These are phyloP conservation scores for Lasiodiplodia sp. DNA, from an alignment of 2,329 filamentous ascomycete genomes.

Conservation along the genomic window DNA sequence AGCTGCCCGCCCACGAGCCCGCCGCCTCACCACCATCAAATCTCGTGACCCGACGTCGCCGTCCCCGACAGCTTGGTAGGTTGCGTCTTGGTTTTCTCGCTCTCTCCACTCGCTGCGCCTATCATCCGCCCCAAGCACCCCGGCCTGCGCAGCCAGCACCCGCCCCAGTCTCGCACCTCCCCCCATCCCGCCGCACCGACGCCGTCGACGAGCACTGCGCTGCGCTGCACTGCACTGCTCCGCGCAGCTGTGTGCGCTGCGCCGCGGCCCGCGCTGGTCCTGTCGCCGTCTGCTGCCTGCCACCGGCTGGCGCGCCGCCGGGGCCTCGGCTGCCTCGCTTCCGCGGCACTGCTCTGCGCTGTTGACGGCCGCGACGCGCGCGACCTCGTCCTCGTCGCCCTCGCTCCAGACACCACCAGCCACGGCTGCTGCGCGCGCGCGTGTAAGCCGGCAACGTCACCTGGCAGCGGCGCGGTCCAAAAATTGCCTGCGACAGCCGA, in stretches of 20 bases:
- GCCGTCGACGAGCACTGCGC: background rate
- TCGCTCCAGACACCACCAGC: conserved; percentile 17
- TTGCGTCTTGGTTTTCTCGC: conserved; percentile 33
- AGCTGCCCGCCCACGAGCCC: conserved; percentile 5
- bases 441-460: conserved; percentile 23
- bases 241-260: conserved; percentile 4
- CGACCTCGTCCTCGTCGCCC: conserved; percentile 8
- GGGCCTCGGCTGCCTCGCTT: conserved; percentile 4
- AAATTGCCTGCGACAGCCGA: conserved; percentile 22
- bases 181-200: conserved; percentile 5
- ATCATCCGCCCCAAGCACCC: conserved; percentile 3
- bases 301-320: conserved; percentile 3
- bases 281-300: background rate
- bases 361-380: conserved; percentile 34
- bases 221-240: background rate
- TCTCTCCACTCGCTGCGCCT: conserved; percentile 31
- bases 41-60: conserved; percentile 45
- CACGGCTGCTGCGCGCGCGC: conserved; percentile 22
- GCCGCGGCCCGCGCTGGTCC: conserved; percentile 2
- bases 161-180: background rate
- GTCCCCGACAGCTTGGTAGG: conserved; percentile 46
- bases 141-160: conserved; percentile 15
- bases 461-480: conserved; percentile 21
- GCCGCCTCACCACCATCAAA: conserved; percentile 33
- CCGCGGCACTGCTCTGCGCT: conserved; percentile 4